Base-by-base conservation (phyloP, 208 protist genomes). In the Herpetomonas tarakana region DNA sequence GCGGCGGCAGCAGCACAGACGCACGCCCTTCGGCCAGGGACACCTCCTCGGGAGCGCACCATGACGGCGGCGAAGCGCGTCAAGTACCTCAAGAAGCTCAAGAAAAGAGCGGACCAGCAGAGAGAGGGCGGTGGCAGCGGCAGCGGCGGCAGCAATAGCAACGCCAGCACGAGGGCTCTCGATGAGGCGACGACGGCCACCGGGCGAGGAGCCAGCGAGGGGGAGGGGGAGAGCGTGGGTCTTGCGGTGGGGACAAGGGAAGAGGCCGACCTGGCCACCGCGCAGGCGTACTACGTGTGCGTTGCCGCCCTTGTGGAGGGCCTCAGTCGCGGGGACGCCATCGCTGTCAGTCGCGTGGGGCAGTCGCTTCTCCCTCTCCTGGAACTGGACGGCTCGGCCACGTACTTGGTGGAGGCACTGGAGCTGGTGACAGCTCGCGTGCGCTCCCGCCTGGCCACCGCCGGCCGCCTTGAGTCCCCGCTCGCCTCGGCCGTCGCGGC, bases 271-370 rank as follows among this genome's bases (percentile, higher is more conserved):
- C 24, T 52, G 12, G 71, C 63, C n/a, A 68, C 54, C 21, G 9
- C 6, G 35, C 31, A 45, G 16, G 44, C 68, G 31, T 68, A 83
- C 28, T 72, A 81, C 58, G 56, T 79, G n/a, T 25, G 59, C 19
- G 50, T 88, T 21, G 31, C 41, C 30, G 71, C 70, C 3, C 29
- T 78, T 0, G 53, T 81, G 21, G 76, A 84, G 56, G 27, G 65
- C 35, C 62, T 88, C 58, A 56, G 68, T 0, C 53, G 81, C 7
- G 81, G 81, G 1, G 81, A 88, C 31, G 62, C 58, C 21, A 52
- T 62, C 24, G 35, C 31, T 19, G 53, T 71, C 1, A 67, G 52
- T 26, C n/a, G 24, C 24, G 54, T 84, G 7, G 46, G 74, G 62
- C 31, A 53, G 25, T 28, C 58, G 19, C 47, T 88, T 2, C 41